Evolutionary conservation across 1,284 basidiomycete genomes (phyloP).

Genomic region (Microbotryomycetes sp.): DNA sequence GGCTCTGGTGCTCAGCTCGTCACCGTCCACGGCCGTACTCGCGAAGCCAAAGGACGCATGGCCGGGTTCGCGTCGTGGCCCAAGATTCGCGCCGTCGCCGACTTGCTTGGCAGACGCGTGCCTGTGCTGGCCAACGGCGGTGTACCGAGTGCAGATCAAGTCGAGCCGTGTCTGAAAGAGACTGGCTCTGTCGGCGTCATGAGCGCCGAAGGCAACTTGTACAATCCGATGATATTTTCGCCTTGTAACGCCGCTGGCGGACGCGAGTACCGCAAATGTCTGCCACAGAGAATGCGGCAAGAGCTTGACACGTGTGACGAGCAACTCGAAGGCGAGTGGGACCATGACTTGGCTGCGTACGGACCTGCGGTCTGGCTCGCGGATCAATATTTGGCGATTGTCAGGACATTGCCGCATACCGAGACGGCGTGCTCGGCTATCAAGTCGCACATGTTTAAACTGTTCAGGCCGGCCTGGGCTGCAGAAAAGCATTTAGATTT

Average conservation of each 20-base stretch:
- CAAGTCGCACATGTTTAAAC: conserved; percentile 88
- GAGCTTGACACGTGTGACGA: conserved; percentile 25
- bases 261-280: conserved; percentile 18
- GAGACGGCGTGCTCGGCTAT: conserved; percentile 66
- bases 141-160: conserved; percentile 74
- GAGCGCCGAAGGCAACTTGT: conserved; percentile 91
- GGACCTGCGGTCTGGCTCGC: conserved; percentile 49
- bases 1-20: conserved; percentile 90
- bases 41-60: conserved; percentile 80
- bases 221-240: conserved; percentile 79
- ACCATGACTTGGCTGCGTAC: conserved; percentile 24
- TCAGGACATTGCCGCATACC: conserved; percentile 58
- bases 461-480: conserved; percentile 70
- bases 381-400: conserved; percentile 78
- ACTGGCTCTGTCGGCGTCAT: conserved; percentile 90
- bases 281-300: conserved; percentile 31
- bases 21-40: conserved; percentile 82
- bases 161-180: conserved; percentile 62
- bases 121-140: conserved; percentile 99
- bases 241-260: conserved; percentile 27
- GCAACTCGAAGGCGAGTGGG: conserved; percentile 15
- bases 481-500: conserved; percentile 56
- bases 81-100: conserved; percentile 76
- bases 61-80: conserved; percentile 69
- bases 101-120: conserved; percentile 56